Percentiles rank a stretch among this genome's conserved stretches.
Evolutionary conservation across 441 rosid species (phyloP).

Genomic region (Euphorbia schlechtendalii): DNA sequence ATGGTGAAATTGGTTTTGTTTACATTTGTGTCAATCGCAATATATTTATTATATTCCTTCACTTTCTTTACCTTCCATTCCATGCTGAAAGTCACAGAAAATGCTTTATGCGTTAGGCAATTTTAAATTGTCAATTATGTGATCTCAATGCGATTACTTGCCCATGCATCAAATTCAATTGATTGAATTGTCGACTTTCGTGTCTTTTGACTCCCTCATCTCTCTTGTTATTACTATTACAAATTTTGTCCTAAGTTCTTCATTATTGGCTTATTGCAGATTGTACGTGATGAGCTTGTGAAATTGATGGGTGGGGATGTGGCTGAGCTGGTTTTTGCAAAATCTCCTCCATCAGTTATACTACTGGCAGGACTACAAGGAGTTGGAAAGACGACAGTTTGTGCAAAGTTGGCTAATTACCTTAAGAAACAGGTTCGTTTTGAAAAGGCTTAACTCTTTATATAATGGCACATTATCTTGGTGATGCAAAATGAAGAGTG

Average conservation of each 20-base stretch:
- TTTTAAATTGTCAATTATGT: neutral
- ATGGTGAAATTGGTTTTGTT: too few relatives aligned
- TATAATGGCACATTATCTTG: neutral
- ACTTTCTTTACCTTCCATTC: neutral
- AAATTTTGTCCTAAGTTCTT: neutral
- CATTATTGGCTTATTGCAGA: slow-evolving; percentile 47
- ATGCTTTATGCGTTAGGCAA: neutral
- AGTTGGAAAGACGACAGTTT: slow-evolving; percentile 95
- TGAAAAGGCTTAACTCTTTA: neutral
- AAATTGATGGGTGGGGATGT: slow-evolving; percentile 98
- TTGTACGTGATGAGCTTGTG: slow-evolving; percentile 84
- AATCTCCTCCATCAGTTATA: slow-evolving; percentile 81
- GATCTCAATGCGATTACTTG: slow-evolving; percentile 1
- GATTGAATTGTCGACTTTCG: neutral
- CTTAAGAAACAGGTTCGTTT: slow-evolving; percentile 80
- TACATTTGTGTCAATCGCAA: too few relatives aligned
- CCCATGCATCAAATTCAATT: neutral
- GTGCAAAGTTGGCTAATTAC: slow-evolving; percentile 87
- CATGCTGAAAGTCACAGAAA: neutral
- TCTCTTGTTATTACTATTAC: neutral
- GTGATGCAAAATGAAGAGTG: neutral
- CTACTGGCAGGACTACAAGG: slow-evolving; percentile 95
- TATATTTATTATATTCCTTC: neutral
- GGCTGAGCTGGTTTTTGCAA: slow-evolving; percentile 77
- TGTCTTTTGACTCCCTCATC: neutral